A percentile compares a stretch with the other conserved stretches of the same genome.
Conservation (phyloP, 1,284 basidiomycete species). For the Neonothopanus nambi region DNA sequence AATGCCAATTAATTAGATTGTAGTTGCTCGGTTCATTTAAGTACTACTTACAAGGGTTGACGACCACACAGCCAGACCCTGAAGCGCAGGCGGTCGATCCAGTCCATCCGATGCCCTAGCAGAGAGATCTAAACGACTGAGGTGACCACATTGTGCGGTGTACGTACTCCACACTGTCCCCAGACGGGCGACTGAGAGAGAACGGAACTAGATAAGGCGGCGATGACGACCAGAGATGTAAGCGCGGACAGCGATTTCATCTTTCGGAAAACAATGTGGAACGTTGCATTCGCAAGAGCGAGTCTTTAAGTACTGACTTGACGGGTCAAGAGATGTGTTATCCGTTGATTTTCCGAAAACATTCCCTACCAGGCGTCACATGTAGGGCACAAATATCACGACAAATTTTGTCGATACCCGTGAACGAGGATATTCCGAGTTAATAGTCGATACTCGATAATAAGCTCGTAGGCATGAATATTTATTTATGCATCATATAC, state of each 20-base stretch:
- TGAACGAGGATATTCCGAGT: no score
- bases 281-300: slow-evolving; percentile 6
- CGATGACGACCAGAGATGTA: slow-evolving; percentile 33
- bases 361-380: not conserved
- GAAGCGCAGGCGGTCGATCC: slow-evolving; percentile 38
- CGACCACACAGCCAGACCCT: slow-evolving; percentile 32
- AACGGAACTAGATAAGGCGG: slow-evolving; percentile 29
- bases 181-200: slow-evolving; percentile 33
- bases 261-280: slow-evolving; percentile 3
- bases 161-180: slow-evolving; percentile 43
- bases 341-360: slow-evolving; percentile 12
- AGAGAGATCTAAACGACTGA: not conserved
- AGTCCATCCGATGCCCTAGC: slow-evolving; percentile 35
- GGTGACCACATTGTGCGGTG: not conserved
- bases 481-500: no score
- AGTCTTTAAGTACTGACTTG: slow-evolving; percentile 11
- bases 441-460: no score
- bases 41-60: slow-evolving; percentile 34
- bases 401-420: no score
- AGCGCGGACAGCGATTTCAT: slow-evolving; percentile 33
- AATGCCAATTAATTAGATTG: not conserved
- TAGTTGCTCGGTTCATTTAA: not conserved
- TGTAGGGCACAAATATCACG: no score
- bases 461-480: no score
- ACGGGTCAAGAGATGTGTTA: slow-evolving; percentile 3